phyloP scores from a whole-genome alignment of 163 green algal genomes.

The Volvox carteri region DNA sequence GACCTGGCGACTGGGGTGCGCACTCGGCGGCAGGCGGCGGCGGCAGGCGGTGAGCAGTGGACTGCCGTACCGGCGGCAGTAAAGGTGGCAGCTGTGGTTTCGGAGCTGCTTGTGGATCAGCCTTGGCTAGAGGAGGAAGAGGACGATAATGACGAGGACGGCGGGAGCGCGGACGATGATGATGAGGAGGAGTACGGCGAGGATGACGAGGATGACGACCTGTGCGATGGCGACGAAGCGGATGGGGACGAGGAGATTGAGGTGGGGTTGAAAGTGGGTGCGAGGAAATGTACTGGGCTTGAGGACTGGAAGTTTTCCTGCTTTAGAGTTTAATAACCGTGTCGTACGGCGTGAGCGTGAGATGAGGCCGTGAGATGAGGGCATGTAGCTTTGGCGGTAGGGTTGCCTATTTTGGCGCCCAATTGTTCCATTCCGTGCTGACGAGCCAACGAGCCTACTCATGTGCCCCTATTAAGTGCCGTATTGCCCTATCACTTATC shows the following conservation, averaged over 20 bases:
- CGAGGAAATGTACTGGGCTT: background rate
- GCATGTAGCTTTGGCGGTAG: no score
- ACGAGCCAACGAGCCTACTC: no score
- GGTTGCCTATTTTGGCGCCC: no score
- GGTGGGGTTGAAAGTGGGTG: background rate
- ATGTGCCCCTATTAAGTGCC: no score
- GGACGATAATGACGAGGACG: background rate
- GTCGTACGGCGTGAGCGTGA: no score
- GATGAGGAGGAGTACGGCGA: constrained; percentile 16
- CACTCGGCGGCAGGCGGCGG: constrained; percentile 66
- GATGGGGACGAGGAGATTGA: background rate
- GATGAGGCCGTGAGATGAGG: no score
- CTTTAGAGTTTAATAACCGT: no score
- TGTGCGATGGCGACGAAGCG: constrained; percentile 9
- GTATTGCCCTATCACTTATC: no score
- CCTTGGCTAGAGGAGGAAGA: constrained; percentile 3
- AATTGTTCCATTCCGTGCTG: no score
- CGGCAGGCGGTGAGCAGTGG: constrained; percentile 73
- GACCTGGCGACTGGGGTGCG: constrained; percentile 71
- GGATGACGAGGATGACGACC: constrained; percentile 8
- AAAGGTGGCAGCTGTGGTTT: constrained; percentile 71
- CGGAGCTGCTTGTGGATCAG: constrained; percentile 64
- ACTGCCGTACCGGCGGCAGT: constrained; percentile 66
- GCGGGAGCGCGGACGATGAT: constrained; percentile 35
- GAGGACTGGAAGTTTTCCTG: no score